Evolutionary conservation across 805 yeast species (phyloP).

Genomic region (Maudiozyma bulderi): DNA sequence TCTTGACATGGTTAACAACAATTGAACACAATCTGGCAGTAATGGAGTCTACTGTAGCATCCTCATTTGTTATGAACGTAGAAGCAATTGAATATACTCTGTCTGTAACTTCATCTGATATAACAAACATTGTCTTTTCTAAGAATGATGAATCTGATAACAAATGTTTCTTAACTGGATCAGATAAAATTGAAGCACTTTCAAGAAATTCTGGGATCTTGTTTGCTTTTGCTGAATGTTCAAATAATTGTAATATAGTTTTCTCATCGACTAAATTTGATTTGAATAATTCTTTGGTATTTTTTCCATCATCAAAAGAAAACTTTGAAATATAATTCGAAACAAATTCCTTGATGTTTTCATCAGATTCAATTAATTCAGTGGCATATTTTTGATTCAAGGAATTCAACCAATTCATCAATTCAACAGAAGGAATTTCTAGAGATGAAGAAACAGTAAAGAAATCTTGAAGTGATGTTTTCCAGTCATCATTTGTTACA

Average conservation of each 20-base stretch:
- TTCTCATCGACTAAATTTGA: slow-evolving; percentile 28
- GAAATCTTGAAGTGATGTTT: slow-evolving; percentile 13
- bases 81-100: slow-evolving; percentile 7
- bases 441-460: slow-evolving; percentile 12
- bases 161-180: slow-evolving; percentile 2
- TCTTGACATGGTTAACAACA: slow-evolving; percentile 8
- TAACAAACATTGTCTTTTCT: slow-evolving; percentile 6
- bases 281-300: slow-evolving; percentile 18
- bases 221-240: slow-evolving; percentile 13
- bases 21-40: slow-evolving; percentile 5
- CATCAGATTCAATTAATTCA: slow-evolving; percentile 4
- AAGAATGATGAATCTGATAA: slow-evolving; percentile 14
- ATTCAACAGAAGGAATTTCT: slow-evolving; percentile 14
- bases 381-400: slow-evolving; percentile 21
- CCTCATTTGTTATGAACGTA: slow-evolving; percentile 6
- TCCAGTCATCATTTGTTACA: slow-evolving; percentile 8
- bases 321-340: slow-evolving; percentile 18
- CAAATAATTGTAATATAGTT: slow-evolving; percentile 29
- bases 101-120: slow-evolving; percentile 7
- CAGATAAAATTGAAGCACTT: slow-evolving; percentile 11
- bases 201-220: slow-evolving; percentile 16
- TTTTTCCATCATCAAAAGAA: slow-evolving; percentile 16
- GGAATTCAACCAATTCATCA: slow-evolving; percentile 27
- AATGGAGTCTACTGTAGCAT: slow-evolving; percentile 4
- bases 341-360: slow-evolving; percentile 16